A percentile compares a stretch with the other conserved stretches of the same genome.
These are phyloP conservation scores for Globisporangium orthogonon DNA, from an alignment of 352 stramenopile species.

Conservation along the genomic window DNA sequence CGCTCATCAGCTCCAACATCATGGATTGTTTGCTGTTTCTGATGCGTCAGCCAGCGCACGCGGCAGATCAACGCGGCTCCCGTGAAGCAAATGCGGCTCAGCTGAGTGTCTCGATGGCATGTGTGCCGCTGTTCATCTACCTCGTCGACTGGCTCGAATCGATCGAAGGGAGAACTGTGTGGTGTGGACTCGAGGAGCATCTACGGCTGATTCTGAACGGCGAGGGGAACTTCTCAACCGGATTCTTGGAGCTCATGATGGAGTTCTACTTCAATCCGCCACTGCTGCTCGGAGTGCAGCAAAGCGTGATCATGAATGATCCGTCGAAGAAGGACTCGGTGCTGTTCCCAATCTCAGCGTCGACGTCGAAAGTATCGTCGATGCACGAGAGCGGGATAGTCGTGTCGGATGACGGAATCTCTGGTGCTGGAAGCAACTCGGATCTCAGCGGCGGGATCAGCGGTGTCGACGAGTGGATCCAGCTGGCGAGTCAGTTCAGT, in stretches of 20 bases:
- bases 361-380: constrained; percentile 19
- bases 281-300: constrained; percentile 53
- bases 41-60: constrained; percentile 23
- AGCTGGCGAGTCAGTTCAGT: constrained; percentile 51
- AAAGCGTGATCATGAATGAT: constrained; percentile 85
- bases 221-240: constrained; percentile 58
- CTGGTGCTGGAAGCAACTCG: constrained; percentile 14
- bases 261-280: constrained; percentile 76
- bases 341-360: constrained; percentile 56
- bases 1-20: constrained; percentile 68
- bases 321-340: constrained; percentile 66
- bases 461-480: constrained; percentile 61
- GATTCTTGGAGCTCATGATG: constrained; percentile 80
- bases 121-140: constrained; percentile 64
- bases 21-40: constrained; percentile 65
- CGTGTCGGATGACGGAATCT: constrained; percentile 38
- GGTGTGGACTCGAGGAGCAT: constrained; percentile 80
- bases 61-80: neutral
- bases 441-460: constrained; percentile 18
- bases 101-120: constrained; percentile 35
- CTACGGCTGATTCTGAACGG: constrained; percentile 63
- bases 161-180: constrained; percentile 75
- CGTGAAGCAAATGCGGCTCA: constrained; percentile 1
- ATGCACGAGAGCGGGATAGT: constrained; percentile 45
- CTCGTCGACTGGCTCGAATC: constrained; percentile 76